Evolutionary conservation across 2,329 filamentous ascomycete genomes (phyloP).

Genomic region (Teratosphaeria nubilosa): DNA sequence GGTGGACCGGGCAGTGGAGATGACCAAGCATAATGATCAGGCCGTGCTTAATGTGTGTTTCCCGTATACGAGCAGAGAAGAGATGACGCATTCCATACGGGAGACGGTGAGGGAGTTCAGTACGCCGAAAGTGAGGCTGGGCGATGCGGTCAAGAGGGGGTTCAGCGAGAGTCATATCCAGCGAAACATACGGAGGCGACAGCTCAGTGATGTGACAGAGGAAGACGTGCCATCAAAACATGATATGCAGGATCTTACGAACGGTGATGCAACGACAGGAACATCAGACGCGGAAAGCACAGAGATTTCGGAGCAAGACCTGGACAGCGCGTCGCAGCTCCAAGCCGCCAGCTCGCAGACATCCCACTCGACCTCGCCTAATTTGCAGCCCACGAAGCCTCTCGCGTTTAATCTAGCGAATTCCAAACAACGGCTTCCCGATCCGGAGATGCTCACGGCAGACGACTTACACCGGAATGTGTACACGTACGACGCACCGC

Average conservation of each 20-base stretch:
- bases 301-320: constrained; percentile 16
- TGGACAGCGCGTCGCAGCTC: constrained; percentile 21
- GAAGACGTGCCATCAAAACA: constrained; percentile 9
- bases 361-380: constrained; percentile 29
- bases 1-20: constrained; percentile 72
- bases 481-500: constrained; percentile 77
- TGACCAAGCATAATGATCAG: constrained; percentile 75
- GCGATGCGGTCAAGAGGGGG: constrained; percentile 41
- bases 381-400: constrained; percentile 23
- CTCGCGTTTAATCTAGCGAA: background rate
- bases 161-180: constrained; percentile 85
- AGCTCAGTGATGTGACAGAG: constrained; percentile 32
- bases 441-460: constrained; percentile 78
- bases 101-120: constrained; percentile 82
- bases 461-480: constrained; percentile 76
- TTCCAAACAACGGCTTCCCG: constrained; percentile 35
- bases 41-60: constrained; percentile 89
- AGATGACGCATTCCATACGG: constrained; percentile 84
- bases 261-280: constrained; percentile 4
- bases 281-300: constrained; percentile 11
- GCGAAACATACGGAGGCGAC: constrained; percentile 59
- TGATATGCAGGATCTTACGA: background rate
- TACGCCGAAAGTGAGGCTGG: constrained; percentile 33
- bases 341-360: constrained; percentile 30
- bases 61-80: constrained; percentile 89